Percentiles rank a stretch among this genome's conserved stretches.
Conservation (phyloP, 2,329 filamentous ascomycete genomes). For the Beauveria bassiana region DNA sequence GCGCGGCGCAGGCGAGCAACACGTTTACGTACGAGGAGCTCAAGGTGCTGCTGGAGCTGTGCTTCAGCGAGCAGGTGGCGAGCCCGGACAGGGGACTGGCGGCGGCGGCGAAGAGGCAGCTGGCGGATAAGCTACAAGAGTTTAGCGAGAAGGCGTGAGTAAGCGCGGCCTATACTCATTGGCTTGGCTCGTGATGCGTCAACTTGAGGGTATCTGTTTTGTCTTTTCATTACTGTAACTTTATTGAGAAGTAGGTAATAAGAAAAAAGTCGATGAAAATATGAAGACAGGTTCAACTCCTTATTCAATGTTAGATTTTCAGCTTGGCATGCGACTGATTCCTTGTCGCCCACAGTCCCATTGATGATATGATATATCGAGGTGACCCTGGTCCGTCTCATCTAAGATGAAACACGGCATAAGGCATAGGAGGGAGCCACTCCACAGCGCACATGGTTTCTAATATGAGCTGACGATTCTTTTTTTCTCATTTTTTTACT, state of each 20-base stretch:
- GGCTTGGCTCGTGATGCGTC: no score
- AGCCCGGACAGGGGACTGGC: conserved; percentile 62
- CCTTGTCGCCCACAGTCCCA: background rate
- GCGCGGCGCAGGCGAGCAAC: conserved; percentile 22
- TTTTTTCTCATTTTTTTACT: background rate
- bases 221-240: background rate
- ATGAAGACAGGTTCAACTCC: no score
- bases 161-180: background rate
- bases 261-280: no score
- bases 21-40: conserved; percentile 59
- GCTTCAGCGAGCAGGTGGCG: conserved; percentile 58
- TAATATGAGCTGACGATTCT: background rate
- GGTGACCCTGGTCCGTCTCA: conserved; percentile 4
- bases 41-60: conserved; percentile 57
- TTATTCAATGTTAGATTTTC: no score
- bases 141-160: conserved; percentile 64
- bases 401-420: conserved; percentile 8
- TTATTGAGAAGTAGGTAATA: no score
- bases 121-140: conserved; percentile 62
- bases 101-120: conserved; percentile 57
- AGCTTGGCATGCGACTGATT: background rate
- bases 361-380: background rate
- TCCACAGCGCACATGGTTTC: background rate
- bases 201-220: no score
- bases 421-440: background rate